A percentile compares a stretch with the other conserved stretches of the same genome.
phyloP scores from a whole-genome alignment of 495 filamentous ascomycete genomes.

The Penicillium paradoxum region DNA sequence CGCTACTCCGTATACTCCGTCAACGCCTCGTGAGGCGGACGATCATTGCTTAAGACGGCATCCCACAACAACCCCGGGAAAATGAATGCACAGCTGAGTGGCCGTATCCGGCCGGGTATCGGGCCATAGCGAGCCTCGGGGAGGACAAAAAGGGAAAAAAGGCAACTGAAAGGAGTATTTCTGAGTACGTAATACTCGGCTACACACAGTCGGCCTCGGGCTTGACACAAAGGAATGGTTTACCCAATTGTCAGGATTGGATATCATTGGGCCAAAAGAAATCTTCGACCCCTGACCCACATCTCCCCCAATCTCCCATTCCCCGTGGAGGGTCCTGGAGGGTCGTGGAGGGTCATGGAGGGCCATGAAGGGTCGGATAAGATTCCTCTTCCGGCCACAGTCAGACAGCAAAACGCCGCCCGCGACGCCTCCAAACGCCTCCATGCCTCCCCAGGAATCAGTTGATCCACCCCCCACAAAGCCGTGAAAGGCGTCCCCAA shows the following conservation, averaged over 20 bases:
- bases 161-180: background rate
- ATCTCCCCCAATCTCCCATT: background rate
- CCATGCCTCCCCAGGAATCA: background rate
- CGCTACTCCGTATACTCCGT: too few species aligned
- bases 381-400: constrained; percentile 1
- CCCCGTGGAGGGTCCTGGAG: background rate
- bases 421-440: background rate
- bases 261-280: background rate
- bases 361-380: constrained; percentile 4
- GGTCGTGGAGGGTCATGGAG: background rate
- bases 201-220: background rate
- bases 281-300: constrained; percentile 4
- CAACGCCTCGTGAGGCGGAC: background rate
- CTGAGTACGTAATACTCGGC: background rate
- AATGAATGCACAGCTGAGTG: background rate
- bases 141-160: background rate
- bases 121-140: background rate
- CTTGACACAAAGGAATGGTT: background rate
- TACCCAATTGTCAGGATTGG: background rate
- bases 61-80: background rate
- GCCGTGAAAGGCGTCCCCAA: background rate
- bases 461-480: background rate
- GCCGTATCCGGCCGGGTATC: background rate
- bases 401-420: background rate
- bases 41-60: background rate